Base-by-base conservation (phyloP, 805 yeast genomes). In the Metschnikowia kunwiensis region DNA sequence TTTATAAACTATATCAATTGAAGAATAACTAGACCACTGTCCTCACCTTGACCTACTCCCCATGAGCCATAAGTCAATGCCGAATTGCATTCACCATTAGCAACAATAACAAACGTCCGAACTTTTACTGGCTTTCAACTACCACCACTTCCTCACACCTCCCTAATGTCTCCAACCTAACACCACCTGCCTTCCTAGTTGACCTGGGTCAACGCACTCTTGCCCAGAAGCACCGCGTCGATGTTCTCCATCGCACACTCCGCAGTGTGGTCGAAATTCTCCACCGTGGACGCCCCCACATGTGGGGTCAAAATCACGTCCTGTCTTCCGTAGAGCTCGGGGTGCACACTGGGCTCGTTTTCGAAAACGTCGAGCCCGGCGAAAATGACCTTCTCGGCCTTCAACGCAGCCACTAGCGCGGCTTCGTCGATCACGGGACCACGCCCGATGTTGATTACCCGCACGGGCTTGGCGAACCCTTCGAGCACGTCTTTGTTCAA, bases 361-460 rank as follows among this genome's bases (percentile, higher is more conserved):
- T 74, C 78, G 55, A 64, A 82, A 5, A 85, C 95, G 50, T 85
- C 95, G 21, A 82, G 54, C 0, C 91, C 93, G 7, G 80, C 86
- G 52, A 80, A 75, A 6, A 72, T 58, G 2, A 85, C 68, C 35
- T 78, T 72, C 0, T 86, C 86, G 6, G 68, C 48, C 38, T 78
- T 67, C 35, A 85, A 63, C 0, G 81, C 89, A 5, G 61, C 68
- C 8, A 82, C 64, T 31, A 84, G 58, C 2, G 77, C 88, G n/a
- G 72, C 66, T 48, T 80, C 87, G 47, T 83, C 78, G 42, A 85
- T 70, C 23, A 83, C 74, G 3, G 72, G 49, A 1, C 94, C 95
- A 42, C 95, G 66, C 2, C 94, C 94, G 27, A 85, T 78, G 51
- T 85, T 85, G 31, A 85, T 78, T 16, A 85, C 62, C 34, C 85